Conservation (phyloP, 495 filamentous ascomycete species). For the Cenococcum geophilum region DNA sequence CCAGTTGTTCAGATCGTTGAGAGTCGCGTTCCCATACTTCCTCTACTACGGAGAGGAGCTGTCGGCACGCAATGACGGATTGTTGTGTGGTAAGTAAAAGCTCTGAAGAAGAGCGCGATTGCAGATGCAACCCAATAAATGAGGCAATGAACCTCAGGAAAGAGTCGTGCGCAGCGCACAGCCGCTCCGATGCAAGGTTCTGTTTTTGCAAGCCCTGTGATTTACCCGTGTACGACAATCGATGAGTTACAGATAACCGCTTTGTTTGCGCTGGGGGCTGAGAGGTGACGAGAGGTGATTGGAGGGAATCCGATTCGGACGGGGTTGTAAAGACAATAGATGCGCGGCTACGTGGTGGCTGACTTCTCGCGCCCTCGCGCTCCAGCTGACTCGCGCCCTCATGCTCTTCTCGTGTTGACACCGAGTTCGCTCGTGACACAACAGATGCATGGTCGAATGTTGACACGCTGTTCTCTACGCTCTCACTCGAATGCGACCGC, state of each 20-base stretch:
- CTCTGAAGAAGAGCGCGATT: constrained; percentile 80
- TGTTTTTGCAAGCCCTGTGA: constrained; percentile 43
- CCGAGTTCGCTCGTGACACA: constrained; percentile 23
- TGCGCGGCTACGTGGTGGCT: constrained; percentile 25
- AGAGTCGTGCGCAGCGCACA: constrained; percentile 71
- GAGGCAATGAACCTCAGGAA: constrained; percentile 85
- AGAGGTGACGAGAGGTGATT: constrained; percentile 23
- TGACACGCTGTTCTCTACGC: constrained; percentile 8
- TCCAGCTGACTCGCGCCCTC: constrained; percentile 22
- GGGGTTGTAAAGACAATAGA: constrained; percentile 28
- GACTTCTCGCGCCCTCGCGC: constrained; percentile 17
- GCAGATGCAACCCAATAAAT: constrained; percentile 86
- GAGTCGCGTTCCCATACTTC: constrained; percentile 72
- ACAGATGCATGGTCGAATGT: constrained; percentile 17
- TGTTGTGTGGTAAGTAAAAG: constrained; percentile 70
- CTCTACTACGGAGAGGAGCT: constrained; percentile 73
- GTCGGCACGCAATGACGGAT: constrained; percentile 72
- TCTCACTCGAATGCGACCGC: constrained; percentile 18
- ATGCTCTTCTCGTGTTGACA: constrained; percentile 18
- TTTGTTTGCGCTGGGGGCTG: constrained; percentile 35
- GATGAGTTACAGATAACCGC: constrained; percentile 52
- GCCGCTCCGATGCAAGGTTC: constrained; percentile 58
- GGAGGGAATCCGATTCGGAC: constrained; percentile 24
- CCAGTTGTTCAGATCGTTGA: constrained; percentile 56
- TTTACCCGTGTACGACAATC: constrained; percentile 49